These are phyloP conservation scores for Tolypocladium guangdongense DNA, from an alignment of 2,329 filamentous ascomycete genomes.

Conservation along the genomic window DNA sequence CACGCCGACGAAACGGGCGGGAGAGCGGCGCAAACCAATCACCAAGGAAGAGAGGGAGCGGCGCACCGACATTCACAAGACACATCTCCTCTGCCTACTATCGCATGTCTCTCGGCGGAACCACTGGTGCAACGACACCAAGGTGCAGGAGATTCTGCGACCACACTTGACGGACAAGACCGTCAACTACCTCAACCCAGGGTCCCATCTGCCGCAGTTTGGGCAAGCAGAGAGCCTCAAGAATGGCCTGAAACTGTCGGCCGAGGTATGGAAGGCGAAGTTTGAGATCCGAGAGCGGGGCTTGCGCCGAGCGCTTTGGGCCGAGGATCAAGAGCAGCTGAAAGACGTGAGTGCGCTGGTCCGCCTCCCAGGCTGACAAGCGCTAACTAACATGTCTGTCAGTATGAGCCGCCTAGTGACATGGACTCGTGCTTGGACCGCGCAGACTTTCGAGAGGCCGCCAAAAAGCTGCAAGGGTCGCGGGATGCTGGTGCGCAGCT, in stretches of 20 bases:
- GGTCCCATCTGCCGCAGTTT: conserved; percentile 58
- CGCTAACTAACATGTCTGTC: conserved; percentile 16
- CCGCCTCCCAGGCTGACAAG: neutral
- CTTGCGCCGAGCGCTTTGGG: conserved; percentile 63
- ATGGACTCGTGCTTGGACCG: conserved; percentile 59
- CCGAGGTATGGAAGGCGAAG: conserved; percentile 53
- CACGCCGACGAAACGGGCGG: conserved; percentile 16
- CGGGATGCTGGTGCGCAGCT: conserved; percentile 83
- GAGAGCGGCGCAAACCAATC: conserved; percentile 38
- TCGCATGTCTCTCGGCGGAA: conserved; percentile 71
- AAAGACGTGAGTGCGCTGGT: conserved; percentile 34
- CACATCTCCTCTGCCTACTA: conserved; percentile 74
- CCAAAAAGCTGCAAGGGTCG: conserved; percentile 62
- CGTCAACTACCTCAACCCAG: conserved; percentile 57
- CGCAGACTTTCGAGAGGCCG: conserved; percentile 62
- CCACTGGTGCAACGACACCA: conserved; percentile 72
- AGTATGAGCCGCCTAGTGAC: conserved; percentile 49
- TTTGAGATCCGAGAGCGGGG: conserved; percentile 66
- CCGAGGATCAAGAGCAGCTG: conserved; percentile 51
- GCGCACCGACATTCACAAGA: conserved; percentile 72
- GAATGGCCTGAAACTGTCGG: conserved; percentile 62
- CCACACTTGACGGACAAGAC: conserved; percentile 56
- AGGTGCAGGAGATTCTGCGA: conserved; percentile 56
- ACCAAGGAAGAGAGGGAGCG: conserved; percentile 40
- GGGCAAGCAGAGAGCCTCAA: conserved; percentile 66